Conservation (phyloP, 2,329 filamentous ascomycete genomes). For the Rhinocladiella similis region DNA sequence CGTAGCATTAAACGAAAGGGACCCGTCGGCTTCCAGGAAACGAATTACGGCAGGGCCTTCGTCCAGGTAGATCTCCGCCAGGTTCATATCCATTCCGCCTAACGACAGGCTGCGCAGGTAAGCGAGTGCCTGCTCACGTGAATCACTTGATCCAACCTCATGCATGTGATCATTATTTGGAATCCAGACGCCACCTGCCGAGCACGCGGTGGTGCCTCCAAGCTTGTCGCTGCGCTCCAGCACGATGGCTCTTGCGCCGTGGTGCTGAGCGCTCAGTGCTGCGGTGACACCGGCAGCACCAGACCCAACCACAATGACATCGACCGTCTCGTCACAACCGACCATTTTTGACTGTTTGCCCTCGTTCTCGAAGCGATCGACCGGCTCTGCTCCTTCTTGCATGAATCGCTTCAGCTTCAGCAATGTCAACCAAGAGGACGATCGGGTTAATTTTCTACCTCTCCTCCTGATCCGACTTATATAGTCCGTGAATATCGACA, state of each 20-base stretch:
- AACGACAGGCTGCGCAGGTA: conserved; percentile 2
- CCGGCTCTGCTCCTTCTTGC: too few species aligned
- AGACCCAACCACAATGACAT: conserved; percentile 36
- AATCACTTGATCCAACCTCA: not conserved
- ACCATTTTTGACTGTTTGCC: too few species aligned
- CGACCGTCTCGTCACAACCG: conserved; percentile 4
- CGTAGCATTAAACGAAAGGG: not conserved
- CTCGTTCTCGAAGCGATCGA: too few species aligned
- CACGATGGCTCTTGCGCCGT: conserved; percentile 31
- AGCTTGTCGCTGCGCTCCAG: conserved; percentile 36
- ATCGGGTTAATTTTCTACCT: too few species aligned
- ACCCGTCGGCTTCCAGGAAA: conserved; percentile 28
- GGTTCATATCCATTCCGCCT: not conserved
- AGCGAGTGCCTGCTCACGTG: not conserved
- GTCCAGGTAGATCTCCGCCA: conserved; percentile 30
- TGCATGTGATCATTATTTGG: conserved; percentile 33
- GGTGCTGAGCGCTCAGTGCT: conserved; percentile 31
- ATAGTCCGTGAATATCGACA: too few species aligned
- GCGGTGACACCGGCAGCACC: conserved; percentile 37
- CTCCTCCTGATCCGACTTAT: too few species aligned
- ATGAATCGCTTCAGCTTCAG: too few species aligned
- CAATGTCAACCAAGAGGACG: too few species aligned
- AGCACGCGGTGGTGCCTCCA: conserved; percentile 38
- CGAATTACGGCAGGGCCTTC: conserved; percentile 35
- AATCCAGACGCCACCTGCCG: conserved; percentile 38